Percentiles rank a stretch among this genome's conserved stretches.
These are phyloP conservation scores for Coffea humblotiana DNA, from an alignment of 305 asterid species.

Conservation along the genomic window DNA sequence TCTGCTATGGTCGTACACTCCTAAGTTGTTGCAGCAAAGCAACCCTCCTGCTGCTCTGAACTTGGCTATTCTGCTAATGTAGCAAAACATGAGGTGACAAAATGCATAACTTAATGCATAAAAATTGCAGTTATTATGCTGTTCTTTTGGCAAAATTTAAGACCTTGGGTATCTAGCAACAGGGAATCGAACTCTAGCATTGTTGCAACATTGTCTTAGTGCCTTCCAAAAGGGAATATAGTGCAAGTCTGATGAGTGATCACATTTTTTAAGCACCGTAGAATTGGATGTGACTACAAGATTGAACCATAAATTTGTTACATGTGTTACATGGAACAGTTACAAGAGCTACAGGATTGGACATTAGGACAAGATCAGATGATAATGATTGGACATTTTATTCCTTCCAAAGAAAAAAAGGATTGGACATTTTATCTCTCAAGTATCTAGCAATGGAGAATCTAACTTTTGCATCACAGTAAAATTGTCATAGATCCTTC, in stretches of 20 bases:
- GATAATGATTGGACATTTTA: no score
- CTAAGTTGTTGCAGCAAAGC: not conserved
- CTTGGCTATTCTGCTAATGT: not conserved
- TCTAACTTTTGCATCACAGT: no score
- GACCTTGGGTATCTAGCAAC: not conserved
- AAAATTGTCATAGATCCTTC: no score
- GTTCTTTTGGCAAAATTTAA: no score
- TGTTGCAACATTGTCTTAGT: not conserved
- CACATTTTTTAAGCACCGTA: not conserved
- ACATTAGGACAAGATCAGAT: not conserved
- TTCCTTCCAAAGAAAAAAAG: no score
- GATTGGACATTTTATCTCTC: no score
- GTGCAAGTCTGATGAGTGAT: not conserved
- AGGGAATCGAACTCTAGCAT: not conserved
- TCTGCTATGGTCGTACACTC: not conserved
- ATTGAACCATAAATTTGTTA: not conserved
- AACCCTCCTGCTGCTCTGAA: not conserved
- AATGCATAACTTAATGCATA: not conserved
- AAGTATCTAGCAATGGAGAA: no score
- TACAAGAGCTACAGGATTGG: not conserved
- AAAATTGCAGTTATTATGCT: no score
- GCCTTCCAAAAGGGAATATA: not conserved
- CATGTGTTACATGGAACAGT: not conserved
- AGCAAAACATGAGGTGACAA: not conserved
- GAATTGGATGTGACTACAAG: not conserved